phyloP scores from a whole-genome alignment of 768 basidiomycete genomes.

The Phanerochaete carnosa region DNA sequence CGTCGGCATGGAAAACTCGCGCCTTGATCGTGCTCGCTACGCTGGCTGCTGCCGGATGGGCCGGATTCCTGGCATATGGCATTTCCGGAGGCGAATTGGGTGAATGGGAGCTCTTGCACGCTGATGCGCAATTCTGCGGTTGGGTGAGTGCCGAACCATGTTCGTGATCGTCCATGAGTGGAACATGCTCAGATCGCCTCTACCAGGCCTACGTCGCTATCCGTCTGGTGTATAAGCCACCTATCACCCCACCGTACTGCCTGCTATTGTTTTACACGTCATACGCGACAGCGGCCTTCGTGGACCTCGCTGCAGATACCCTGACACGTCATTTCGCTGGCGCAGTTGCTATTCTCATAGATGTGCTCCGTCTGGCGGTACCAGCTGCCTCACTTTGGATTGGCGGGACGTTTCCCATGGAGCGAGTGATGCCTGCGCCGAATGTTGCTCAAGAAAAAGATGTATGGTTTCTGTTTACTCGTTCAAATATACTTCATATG shows the following conservation, averaged over 20 bases:
- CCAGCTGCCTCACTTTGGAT: slow-evolving; percentile 42
- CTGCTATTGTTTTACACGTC: slow-evolving; percentile 40
- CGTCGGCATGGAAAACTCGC: slow-evolving; percentile 29
- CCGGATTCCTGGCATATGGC: slow-evolving; percentile 22
- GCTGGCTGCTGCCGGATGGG: slow-evolving; percentile 38
- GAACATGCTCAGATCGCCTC: background rate
- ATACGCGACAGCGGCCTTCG: slow-evolving; percentile 34
- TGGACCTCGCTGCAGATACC: slow-evolving; percentile 33
- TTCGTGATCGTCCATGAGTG: slow-evolving; percentile 16
- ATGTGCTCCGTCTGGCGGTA: slow-evolving; percentile 29
- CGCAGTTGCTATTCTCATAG: slow-evolving; percentile 19
- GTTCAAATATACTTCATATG: background rate
- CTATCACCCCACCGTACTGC: slow-evolving; percentile 51
- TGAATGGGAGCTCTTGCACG: slow-evolving; percentile 11
- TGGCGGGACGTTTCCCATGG: slow-evolving; percentile 56
- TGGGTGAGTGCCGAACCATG: slow-evolving; percentile 57
- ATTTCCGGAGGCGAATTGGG: slow-evolving; percentile 4
- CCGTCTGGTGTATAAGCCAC: slow-evolving; percentile 36
- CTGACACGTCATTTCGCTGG: slow-evolving; percentile 13
- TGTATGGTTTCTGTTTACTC: slow-evolving; percentile 30
- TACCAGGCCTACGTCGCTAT: slow-evolving; percentile 43
- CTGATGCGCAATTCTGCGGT: slow-evolving; percentile 34
- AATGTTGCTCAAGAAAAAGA: slow-evolving; percentile 49
- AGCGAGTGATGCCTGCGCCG: slow-evolving; percentile 37
- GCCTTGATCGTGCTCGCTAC: slow-evolving; percentile 34